These are phyloP conservation scores for Elsinoe arachidis DNA, from an alignment of 2,329 filamentous ascomycete genomes.

Conservation along the genomic window DNA sequence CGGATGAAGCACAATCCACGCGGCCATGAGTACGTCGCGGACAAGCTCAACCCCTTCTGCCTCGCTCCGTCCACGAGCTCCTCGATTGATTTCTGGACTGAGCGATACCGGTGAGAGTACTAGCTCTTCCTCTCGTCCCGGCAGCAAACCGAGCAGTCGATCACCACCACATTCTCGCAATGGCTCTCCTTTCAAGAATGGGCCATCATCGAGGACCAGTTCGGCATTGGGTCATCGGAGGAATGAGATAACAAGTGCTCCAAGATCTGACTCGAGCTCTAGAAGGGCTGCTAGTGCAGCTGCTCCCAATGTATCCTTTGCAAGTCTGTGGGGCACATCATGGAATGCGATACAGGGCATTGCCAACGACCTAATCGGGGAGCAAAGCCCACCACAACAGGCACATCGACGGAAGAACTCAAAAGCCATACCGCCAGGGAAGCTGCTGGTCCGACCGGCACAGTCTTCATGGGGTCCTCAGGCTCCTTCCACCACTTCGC, in stretches of 20 bases:
- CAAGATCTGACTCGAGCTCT: constrained; percentile 15
- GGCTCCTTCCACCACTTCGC: constrained; percentile 26
- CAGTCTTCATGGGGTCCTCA: constrained; percentile 42
- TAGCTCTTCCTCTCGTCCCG: constrained; percentile 28
- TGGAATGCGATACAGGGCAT: constrained; percentile 43
- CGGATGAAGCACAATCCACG: constrained; percentile 5
- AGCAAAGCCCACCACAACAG: constrained; percentile 24
- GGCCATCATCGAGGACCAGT: constrained; percentile 4
- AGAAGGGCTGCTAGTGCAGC: neutral
- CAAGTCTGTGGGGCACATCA: constrained; percentile 40
- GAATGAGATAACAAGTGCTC: constrained; percentile 4
- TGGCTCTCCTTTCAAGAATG: constrained; percentile 15
- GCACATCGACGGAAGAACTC: constrained; percentile 10
- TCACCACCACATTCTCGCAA: constrained; percentile 30
- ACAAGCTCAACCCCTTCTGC: constrained; percentile 32
- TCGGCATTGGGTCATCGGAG: constrained; percentile 5
- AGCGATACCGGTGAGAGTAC: constrained; percentile 35
- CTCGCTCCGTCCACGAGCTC: constrained; percentile 38
- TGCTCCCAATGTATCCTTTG: constrained; percentile 23
- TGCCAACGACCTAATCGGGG: constrained; percentile 40
- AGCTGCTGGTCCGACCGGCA: constrained; percentile 25
- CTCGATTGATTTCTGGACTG: constrained; percentile 39
- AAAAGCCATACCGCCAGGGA: constrained; percentile 19
- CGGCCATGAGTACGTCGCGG: constrained; percentile 25
- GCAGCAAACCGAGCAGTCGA: constrained; percentile 20